Conservation (phyloP, 2,329 filamentous ascomycete genomes). For the Pseudocercospora fijiensis region DNA sequence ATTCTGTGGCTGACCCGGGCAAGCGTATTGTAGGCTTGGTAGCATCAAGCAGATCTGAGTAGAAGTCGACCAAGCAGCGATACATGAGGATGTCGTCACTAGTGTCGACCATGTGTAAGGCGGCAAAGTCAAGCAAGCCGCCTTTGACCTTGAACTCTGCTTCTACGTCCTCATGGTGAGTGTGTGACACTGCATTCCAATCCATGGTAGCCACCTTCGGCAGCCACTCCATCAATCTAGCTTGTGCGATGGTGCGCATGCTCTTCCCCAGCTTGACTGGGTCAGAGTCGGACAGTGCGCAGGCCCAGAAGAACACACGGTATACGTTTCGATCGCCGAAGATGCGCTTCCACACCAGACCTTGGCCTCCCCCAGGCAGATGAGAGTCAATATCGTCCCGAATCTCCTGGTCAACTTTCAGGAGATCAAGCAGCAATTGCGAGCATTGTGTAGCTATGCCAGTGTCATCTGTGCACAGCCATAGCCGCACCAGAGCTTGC, state of each 20-base stretch:
- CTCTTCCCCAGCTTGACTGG: slow-evolving; percentile 49
- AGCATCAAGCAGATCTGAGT: slow-evolving; percentile 49
- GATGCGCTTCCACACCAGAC: slow-evolving; percentile 61
- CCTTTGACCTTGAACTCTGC: slow-evolving; percentile 37
- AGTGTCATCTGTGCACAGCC: slow-evolving; percentile 57
- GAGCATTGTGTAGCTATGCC: slow-evolving; percentile 56
- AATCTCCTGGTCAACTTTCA: slow-evolving; percentile 51
- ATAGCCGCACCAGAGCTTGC: slow-evolving; percentile 55
- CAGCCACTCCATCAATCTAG: slow-evolving; percentile 59
- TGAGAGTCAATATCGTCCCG: slow-evolving; percentile 25
- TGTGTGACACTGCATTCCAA: slow-evolving; percentile 54
- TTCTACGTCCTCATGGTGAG: slow-evolving; percentile 56
- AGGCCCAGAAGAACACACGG: slow-evolving; percentile 56
- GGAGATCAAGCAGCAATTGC: slow-evolving; percentile 53
- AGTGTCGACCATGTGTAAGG: slow-evolving; percentile 56
- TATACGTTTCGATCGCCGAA: slow-evolving; percentile 62
- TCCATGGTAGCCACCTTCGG: slow-evolving; percentile 54
- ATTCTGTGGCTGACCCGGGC: slow-evolving; percentile 13
- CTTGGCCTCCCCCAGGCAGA: slow-evolving; percentile 43
- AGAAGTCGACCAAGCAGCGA: slow-evolving; percentile 59
- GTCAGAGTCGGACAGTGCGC: slow-evolving; percentile 43
- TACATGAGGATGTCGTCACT: slow-evolving; percentile 60
- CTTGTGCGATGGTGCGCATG: slow-evolving; percentile 60
- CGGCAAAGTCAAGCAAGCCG: slow-evolving; percentile 56
- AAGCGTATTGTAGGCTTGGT: slow-evolving; percentile 10